phyloP scores from a whole-genome alignment of 495 filamentous ascomycete genomes.

The Cercophora sp. region DNA sequence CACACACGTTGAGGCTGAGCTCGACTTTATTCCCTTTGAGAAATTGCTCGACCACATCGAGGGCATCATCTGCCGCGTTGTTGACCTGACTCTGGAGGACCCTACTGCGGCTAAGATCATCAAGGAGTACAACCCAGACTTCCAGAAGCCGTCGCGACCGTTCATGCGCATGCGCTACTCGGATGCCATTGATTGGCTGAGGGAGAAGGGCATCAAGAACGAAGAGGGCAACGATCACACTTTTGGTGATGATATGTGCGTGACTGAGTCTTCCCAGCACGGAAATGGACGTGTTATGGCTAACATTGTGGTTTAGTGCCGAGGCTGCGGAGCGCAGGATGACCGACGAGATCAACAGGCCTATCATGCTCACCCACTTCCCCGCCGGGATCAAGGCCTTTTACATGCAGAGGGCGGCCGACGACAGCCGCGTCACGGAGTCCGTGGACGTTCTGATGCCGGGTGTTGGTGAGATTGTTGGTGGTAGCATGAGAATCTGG shows the following conservation, averaged over 20 bases:
- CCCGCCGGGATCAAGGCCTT: conserved; percentile 97
- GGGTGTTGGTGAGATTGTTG: conserved; percentile 79
- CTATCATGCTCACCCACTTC: conserved; percentile 97
- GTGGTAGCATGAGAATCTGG: conserved; percentile 94
- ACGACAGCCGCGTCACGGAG: conserved; percentile 87
- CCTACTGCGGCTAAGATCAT: conserved; percentile 64
- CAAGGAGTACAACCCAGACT: conserved; percentile 80
- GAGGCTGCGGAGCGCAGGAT: conserved; percentile 95
- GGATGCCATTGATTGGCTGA: conserved; percentile 92
- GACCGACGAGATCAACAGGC: conserved; percentile 92
- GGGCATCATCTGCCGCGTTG: conserved; percentile 79
- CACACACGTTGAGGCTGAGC: conserved; percentile 93
- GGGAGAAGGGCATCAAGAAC: conserved; percentile 82
- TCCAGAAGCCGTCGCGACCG: conserved; percentile 76
- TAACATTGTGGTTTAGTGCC: no score
- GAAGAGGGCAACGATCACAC: conserved; percentile 84
- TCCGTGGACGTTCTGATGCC: conserved; percentile 96
- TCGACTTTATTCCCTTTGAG: conserved; percentile 92
- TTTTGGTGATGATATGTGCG: conserved; percentile 99
- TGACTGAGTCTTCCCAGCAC: no score
- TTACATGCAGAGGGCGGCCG: conserved; percentile 92
- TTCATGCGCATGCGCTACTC: conserved; percentile 94
- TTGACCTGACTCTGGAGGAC: conserved; percentile 70
- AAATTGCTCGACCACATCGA: conserved; percentile 92
- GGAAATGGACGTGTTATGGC: no score